Percentiles rank a stretch among this genome's conserved stretches.
These are phyloP conservation scores for Colletotrichum viniferum DNA, from an alignment of 2,329 filamentous ascomycete species.

Conservation along the genomic window DNA sequence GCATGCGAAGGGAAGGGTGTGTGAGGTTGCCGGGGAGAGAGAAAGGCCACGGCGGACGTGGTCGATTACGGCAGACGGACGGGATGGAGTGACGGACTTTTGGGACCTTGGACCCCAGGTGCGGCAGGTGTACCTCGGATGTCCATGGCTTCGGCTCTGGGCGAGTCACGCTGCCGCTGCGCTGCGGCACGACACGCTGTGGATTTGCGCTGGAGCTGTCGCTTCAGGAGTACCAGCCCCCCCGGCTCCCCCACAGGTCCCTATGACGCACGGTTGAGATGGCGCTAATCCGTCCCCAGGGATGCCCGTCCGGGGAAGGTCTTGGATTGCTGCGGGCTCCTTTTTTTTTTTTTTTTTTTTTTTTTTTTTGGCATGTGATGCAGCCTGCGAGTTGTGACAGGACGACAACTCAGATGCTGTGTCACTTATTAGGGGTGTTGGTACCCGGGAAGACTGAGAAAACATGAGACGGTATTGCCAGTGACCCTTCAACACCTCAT, in stretches of 20 bases:
- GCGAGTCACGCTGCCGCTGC: slow-evolving; percentile 6
- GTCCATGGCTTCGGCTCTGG: slow-evolving; percentile 14
- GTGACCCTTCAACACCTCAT: neutral
- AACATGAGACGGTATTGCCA: neutral
- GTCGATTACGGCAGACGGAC: neutral
- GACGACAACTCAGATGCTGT: neutral
- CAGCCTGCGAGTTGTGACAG: slow-evolving; percentile 5
- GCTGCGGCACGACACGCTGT: neutral
- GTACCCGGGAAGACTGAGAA: neutral
- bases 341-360: neutral
- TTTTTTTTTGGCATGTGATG: slow-evolving; percentile 18
- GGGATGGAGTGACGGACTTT: neutral
- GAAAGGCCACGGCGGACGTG: neutral
- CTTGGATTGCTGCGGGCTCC: neutral
- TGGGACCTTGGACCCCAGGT: neutral
- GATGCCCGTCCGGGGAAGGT: slow-evolving; percentile 14
- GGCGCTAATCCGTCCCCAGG: slow-evolving; percentile 3
- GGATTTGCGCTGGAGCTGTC: neutral
- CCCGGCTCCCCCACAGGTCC: slow-evolving; percentile 17
- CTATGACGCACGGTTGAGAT: slow-evolving; percentile 15
- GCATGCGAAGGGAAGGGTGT: neutral
- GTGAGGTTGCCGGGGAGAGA: neutral
- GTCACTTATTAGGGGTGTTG: neutral
- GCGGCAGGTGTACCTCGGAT: slow-evolving; percentile 12
- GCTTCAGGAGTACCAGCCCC: neutral